These are phyloP conservation scores for Scheffersomyces coipomensis DNA, from an alignment of 805 yeast genomes.

Conservation along the genomic window DNA sequence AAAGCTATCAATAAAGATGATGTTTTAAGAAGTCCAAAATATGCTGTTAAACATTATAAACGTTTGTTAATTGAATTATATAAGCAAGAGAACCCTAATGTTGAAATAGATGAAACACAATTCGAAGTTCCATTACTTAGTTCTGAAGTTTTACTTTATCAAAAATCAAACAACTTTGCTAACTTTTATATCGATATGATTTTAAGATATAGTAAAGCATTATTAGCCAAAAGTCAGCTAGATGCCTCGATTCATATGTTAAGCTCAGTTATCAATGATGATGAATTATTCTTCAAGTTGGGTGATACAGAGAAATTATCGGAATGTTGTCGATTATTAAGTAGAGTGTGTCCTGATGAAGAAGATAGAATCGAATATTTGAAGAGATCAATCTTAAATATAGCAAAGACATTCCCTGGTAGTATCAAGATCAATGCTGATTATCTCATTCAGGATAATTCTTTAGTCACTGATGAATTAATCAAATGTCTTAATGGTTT, in stretches of 20 bases:
- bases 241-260: constrained; percentile 27
- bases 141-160: constrained; percentile 24
- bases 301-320: constrained; percentile 43
- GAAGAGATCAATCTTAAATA: constrained; percentile 31
- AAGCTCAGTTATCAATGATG: constrained; percentile 29
- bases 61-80: constrained; percentile 35
- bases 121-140: constrained; percentile 35
- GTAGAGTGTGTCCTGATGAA: constrained; percentile 19
- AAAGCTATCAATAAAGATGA: constrained; percentile 45
- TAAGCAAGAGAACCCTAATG: constrained; percentile 19
- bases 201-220: constrained; percentile 37
- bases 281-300: constrained; percentile 32
- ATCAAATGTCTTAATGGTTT: constrained; percentile 28
- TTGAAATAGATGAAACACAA: constrained; percentile 23
- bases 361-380: constrained; percentile 23
- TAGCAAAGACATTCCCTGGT: constrained; percentile 22
- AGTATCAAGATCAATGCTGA: constrained; percentile 20
- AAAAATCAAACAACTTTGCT: constrained; percentile 30
- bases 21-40: constrained; percentile 37
- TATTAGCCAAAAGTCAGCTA: constrained; percentile 39
- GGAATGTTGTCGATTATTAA: constrained; percentile 36
- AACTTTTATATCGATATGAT: constrained; percentile 44
- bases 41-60: constrained; percentile 43
- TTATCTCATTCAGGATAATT: constrained; percentile 22
- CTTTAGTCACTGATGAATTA: constrained; percentile 37